Base-by-base conservation (phyloP, 2,329 filamentous ascomycete genomes). In the Fusarium brachygibbosum region DNA sequence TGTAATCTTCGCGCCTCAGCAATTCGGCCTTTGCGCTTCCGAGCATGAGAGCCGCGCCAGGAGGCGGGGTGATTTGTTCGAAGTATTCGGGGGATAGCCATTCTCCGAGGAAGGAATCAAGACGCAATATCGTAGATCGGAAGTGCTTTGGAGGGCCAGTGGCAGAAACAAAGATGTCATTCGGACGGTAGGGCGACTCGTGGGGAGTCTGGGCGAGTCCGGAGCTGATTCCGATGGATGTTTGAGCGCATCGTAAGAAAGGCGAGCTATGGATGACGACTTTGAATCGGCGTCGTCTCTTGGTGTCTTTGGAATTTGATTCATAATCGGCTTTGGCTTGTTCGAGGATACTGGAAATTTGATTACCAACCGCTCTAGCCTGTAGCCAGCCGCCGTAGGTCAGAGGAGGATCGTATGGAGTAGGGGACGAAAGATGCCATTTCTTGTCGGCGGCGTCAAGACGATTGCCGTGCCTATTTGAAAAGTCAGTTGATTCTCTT, bases 71-170 rank as follows among this genome's bases (percentile, higher is more conserved):
- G 69, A 98, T 98, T 53, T 92, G 87, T 67, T 97, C 94, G 75
- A 95, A 99, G 79, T 99, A 99, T 76, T 94, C 91, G 2, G 94
- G 93, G 3, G 92, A 93, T 31, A 98, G 85, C 96, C 96, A 99
- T 83, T 99, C 96, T 49, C 96, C 95, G 0, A 99, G 85, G 76
- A 97, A 98, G 0, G 94, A 91, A 79, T 99, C 96, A 8, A 99
- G 86, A 1, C 96, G 91, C 48, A 99, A 81, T 12, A 90, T 84
- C 5, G 87, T 82, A 68, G 88, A 91, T 59, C 84, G 83, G 62
- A 87, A 76, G 54, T 76, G 76, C 44, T 72, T 70, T 6, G 75
- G 70, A 8, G 77, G 71, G 14, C 74, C 68, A 21, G 76, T 75
- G 5, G 76, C 76, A 32, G 78, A 75, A 34, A 79, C 73, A 42